Conservation (phyloP, 768 basidiomycete species). For the Polyporus arcularius region DNA sequence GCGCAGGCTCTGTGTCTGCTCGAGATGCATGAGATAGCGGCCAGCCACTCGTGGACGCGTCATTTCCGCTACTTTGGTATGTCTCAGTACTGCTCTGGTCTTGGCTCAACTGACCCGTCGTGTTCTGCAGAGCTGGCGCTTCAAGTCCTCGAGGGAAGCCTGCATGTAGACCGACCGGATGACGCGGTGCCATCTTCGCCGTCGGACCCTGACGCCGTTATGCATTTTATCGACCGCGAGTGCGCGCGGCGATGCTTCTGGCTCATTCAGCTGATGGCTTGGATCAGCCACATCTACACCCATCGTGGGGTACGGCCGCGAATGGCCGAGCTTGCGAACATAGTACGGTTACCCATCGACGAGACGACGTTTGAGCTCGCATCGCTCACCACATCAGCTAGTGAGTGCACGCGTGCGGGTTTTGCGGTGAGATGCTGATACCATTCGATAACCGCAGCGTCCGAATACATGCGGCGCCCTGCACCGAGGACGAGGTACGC, state of each 20-base stretch:
- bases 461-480: slow-evolving; percentile 71
- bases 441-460: slow-evolving; percentile 1
- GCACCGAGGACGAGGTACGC: slow-evolving; percentile 60
- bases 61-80: slow-evolving; percentile 49
- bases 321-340: slow-evolving; percentile 34
- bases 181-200: slow-evolving; percentile 51
- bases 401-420: slow-evolving; percentile 12
- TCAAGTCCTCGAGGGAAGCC: slow-evolving; percentile 63
- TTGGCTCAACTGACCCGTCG: slow-evolving; percentile 7
- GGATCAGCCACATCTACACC: slow-evolving; percentile 42
- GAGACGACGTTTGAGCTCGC: slow-evolving; percentile 77
- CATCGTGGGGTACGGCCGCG: slow-evolving; percentile 37
- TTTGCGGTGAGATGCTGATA: neutral
- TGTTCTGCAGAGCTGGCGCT: slow-evolving; percentile 56
- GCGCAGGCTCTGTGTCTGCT: slow-evolving; percentile 78
- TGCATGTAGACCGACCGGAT: slow-evolving; percentile 67
- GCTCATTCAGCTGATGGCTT: slow-evolving; percentile 68
- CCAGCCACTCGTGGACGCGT: slow-evolving; percentile 33
- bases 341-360: slow-evolving; percentile 74
- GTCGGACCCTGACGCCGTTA: slow-evolving; percentile 52
- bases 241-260: slow-evolving; percentile 82
- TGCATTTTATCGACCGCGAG: slow-evolving; percentile 66
- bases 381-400: slow-evolving; percentile 19
- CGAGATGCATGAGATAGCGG: slow-evolving; percentile 54
- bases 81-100: slow-evolving; percentile 12